Evolutionary conservation across 2,329 filamentous ascomycete species (phyloP).

Genomic region (Aspergillus glaucus): DNA sequence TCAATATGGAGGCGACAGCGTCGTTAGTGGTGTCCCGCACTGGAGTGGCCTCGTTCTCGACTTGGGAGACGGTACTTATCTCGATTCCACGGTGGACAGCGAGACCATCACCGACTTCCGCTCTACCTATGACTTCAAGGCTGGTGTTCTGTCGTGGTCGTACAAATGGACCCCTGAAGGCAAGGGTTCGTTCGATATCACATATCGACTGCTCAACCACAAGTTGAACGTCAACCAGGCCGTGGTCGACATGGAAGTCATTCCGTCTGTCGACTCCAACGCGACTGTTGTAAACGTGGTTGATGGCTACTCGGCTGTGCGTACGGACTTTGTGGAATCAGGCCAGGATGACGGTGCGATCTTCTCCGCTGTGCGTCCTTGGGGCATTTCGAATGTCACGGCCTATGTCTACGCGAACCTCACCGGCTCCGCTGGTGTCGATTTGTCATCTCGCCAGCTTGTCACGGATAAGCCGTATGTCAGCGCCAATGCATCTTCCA

Average conservation of each 20-base stretch:
- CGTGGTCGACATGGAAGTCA: conserved; percentile 55
- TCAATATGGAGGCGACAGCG: conserved; percentile 64
- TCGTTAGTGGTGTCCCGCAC: conserved; percentile 65
- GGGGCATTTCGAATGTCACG: conserved; percentile 56
- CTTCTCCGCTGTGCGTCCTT: conserved; percentile 59
- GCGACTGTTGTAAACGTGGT: conserved; percentile 60
- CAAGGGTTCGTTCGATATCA: conserved; percentile 49
- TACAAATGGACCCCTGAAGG: conserved; percentile 59
- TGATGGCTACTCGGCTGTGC: conserved; percentile 62
- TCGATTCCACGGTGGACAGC: conserved; percentile 57
- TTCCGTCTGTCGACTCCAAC: conserved; percentile 47
- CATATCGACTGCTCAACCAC: conserved; percentile 61
- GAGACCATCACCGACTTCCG: conserved; percentile 55
- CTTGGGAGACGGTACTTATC: conserved; percentile 46
- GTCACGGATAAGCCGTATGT: conserved; percentile 46
- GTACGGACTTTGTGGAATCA: conserved; percentile 54
- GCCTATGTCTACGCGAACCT: conserved; percentile 51
- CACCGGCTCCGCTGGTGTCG: conserved; percentile 32
- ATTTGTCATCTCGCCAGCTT: conserved; percentile 37
- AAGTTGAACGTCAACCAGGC: conserved; percentile 58
- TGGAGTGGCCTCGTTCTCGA: conserved; percentile 57
- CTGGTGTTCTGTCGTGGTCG: conserved; percentile 57
- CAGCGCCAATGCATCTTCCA: conserved; percentile 55
- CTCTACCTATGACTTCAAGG: conserved; percentile 57
- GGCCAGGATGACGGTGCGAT: conserved; percentile 52